Conservation (phyloP, 768 basidiomycete genomes). For the Pleurotus tuber-regium region DNA sequence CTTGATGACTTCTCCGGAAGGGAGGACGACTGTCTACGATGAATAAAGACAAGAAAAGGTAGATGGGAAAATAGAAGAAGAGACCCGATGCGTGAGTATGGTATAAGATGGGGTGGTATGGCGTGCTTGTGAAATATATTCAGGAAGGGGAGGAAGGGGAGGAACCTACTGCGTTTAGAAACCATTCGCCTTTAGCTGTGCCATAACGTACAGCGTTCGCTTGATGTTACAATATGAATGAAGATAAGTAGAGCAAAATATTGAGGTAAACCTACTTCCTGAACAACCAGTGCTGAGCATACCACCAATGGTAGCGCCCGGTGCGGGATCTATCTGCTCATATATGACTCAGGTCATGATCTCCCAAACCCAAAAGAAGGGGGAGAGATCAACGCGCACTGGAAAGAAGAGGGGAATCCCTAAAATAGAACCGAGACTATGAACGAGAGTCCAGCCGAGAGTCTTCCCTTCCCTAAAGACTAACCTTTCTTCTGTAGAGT, state of each 20-base stretch:
- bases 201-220: slow-evolving; percentile 86
- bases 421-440: slow-evolving; percentile 18
- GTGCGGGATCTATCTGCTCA: slow-evolving; percentile 78
- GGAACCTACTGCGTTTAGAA: slow-evolving; percentile 66
- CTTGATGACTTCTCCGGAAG: slow-evolving; percentile 83
- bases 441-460: no score
- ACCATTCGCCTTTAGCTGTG: slow-evolving; percentile 87
- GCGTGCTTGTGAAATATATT: no score
- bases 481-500: slow-evolving; percentile 58
- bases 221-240: slow-evolving; percentile 19
- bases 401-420: slow-evolving; percentile 85
- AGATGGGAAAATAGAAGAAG: no score
- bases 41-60: no score
- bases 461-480: no score
- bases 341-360: not conserved
- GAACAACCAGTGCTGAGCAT: slow-evolving; percentile 88
- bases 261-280: slow-evolving; percentile 50
- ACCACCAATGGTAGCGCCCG: slow-evolving; percentile 80
- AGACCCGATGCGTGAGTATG: no score
- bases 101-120: no score
- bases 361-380: not conserved
- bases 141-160: slow-evolving; percentile 20
- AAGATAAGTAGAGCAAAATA: not conserved
- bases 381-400: slow-evolving; percentile 34
- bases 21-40: slow-evolving; percentile 83